These are phyloP conservation scores for Mayamaea pseudoterrestris DNA, from an alignment of 108 stramenopile species.

Conservation along the genomic window DNA sequence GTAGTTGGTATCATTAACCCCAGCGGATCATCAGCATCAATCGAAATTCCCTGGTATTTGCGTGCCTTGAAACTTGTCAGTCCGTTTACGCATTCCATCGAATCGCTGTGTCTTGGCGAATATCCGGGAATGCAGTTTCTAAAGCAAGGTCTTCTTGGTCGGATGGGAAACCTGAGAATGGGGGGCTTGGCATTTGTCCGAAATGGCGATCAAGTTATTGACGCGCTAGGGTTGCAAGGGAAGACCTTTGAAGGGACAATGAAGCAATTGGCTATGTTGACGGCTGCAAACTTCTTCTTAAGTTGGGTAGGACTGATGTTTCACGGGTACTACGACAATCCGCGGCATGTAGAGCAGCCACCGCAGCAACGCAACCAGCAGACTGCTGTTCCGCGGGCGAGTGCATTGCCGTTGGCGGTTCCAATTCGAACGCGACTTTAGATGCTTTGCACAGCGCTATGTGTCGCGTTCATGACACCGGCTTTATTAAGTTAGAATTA, in stretches of 20 bases:
- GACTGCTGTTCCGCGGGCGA: no score
- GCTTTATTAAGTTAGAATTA: no score
- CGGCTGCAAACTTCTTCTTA: neutral
- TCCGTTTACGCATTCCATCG: conserved; percentile 72
- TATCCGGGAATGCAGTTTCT: conserved; percentile 67
- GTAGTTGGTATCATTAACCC: conserved; percentile 67
- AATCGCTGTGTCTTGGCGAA: conserved; percentile 63
- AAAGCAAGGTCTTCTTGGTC: no score
- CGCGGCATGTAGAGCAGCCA: no score
- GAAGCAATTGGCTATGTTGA: conserved; percentile 2
- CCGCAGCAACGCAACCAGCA: no score
- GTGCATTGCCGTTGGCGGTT: no score
- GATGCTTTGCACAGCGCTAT: no score
- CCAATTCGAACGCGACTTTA: no score
- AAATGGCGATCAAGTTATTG: conserved; percentile 71
- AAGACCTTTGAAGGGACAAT: conserved; percentile 1
- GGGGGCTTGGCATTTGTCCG: conserved; percentile 68
- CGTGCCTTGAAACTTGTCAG: conserved; percentile 29
- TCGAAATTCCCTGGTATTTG: conserved; percentile 33
- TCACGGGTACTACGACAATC: no score
- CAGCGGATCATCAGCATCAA: conserved; percentile 45
- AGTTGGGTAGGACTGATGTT: conserved; percentile 7
- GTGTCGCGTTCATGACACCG: no score
- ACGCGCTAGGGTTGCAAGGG: conserved; percentile 44
- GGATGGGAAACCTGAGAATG: no score